phyloP scores from a whole-genome alignment of 2,329 filamentous ascomycete species.

The Trichoderma harzianum region DNA sequence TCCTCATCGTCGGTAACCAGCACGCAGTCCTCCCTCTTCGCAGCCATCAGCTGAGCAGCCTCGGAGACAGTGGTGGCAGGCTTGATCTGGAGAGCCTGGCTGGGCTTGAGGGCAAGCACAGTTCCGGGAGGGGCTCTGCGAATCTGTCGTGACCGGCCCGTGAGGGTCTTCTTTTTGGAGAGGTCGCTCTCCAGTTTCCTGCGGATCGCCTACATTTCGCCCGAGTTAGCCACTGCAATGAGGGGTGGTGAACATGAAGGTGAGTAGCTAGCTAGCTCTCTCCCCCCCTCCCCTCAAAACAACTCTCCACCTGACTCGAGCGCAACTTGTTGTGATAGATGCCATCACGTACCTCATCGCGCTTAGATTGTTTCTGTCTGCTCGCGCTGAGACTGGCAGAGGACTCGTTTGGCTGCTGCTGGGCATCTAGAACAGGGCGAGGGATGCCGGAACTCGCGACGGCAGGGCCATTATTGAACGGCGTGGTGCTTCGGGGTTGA shows the following conservation, averaged over 20 bases:
- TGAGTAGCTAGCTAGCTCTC: background rate
- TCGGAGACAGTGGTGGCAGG: constrained; percentile 90
- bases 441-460: constrained; percentile 60
- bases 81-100: constrained; percentile 95
- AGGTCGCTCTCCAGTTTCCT: constrained; percentile 96
- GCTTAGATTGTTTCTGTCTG: constrained; percentile 92
- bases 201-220: constrained; percentile 74
- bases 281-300: background rate
- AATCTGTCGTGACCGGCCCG: constrained; percentile 73
- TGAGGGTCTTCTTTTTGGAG: constrained; percentile 90
- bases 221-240: constrained; percentile 11
- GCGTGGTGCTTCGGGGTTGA: constrained; percentile 54
- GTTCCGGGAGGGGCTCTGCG: constrained; percentile 95
- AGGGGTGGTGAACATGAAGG: background rate
- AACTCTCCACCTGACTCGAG: background rate
- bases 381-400: constrained; percentile 77
- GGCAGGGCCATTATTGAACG: constrained; percentile 54
- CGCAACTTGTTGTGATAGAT: background rate
- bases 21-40: constrained; percentile 97
- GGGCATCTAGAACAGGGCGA: constrained; percentile 65
- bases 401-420: constrained; percentile 57
- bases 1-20: constrained; percentile 97
- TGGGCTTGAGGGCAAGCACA: constrained; percentile 91
- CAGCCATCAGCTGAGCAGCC: constrained; percentile 97
- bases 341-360: constrained; percentile 81